Base-by-base conservation (phyloP, 2,329 filamentous ascomycete genomes). In the Aspergillus chevalieri region DNA sequence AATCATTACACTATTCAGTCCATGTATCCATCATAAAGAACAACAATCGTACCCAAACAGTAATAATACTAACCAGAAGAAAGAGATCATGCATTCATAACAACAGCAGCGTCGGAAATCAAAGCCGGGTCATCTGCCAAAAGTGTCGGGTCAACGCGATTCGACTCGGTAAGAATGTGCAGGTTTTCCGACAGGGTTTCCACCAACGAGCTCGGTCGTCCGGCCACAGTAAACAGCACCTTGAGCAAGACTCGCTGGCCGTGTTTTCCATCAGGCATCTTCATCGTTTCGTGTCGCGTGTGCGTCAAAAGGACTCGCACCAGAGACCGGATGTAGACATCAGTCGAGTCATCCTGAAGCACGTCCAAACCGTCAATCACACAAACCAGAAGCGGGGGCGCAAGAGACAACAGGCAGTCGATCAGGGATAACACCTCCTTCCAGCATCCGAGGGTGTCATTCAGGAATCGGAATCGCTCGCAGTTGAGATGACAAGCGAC, bases 331-430 rank as follows among this genome's bases (percentile, higher is more conserved):
- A 70, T 53, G n/a, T 61, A 54, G n/a, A 48, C 49, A 17, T 68
- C 62, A 1, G 67, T 69, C 4, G 64, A 65, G 3, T 55, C 28
- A 33, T 68, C 60, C 19, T 67, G 60, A 22, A 70, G 57, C 14
- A 56, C 51, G 47, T 71, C 66, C 14, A 70, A 48, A 3, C 65
- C 65, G 43, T 70, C 66, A 21, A 71, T 64, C 24, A 70, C 58
- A 33, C 63, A 68, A 6, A 71, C 57, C 30, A 71, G 46, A 15
- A 70, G 57, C 3, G 68, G 68, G 2, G 68, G 68, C 8, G 62
- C 58, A 38, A 65, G 67, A 49, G 64, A 55, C 7, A 71, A 51
- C 7, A 71, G 53, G 7, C 62, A 64, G 44, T 71, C 66, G 6
- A 70, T 56, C n/a, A 70, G 52, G 1, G 62, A 64, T 9, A 71